These are phyloP conservation scores for Aurantiochytrium sp. DNA, from an alignment of 108 stramenopile genomes.

Conservation along the genomic window DNA sequence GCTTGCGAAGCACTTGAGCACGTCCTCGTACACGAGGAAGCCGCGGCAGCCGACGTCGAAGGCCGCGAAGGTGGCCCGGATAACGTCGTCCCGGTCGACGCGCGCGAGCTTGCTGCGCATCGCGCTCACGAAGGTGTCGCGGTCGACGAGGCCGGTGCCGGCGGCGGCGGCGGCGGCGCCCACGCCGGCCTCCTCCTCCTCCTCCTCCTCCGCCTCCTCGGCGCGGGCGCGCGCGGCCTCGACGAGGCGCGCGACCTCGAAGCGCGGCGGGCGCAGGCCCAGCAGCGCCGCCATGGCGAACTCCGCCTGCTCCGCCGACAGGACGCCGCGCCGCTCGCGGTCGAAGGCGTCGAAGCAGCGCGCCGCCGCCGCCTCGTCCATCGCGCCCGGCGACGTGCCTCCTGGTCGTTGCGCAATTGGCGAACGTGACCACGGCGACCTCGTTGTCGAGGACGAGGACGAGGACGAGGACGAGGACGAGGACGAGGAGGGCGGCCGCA, in stretches of 20 bases:
- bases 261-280: not conserved
- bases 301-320: not conserved
- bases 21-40: not conserved
- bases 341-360: not conserved
- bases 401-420: too few relatives aligned
- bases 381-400: too few relatives aligned
- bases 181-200: not conserved
- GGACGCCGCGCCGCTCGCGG: not conserved
- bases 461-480: too few relatives aligned
- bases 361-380: not conserved
- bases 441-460: too few relatives aligned
- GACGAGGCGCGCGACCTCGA: conserved; percentile 2
- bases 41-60: not conserved
- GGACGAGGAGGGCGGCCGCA: too few relatives aligned
- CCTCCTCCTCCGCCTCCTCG: too few relatives aligned
- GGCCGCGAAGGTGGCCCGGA: not conserved
- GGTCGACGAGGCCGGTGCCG: too few relatives aligned
- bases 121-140: not conserved
- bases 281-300: conserved; percentile 3
- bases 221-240: not conserved
- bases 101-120: not conserved
- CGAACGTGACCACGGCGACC: too few relatives aligned
- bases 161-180: too few relatives aligned
- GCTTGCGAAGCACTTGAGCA: not conserved
- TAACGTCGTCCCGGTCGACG: not conserved